These are phyloP conservation scores for Alternaria ethzedia DNA, from an alignment of 2,329 filamentous ascomycete species.

Conservation along the genomic window DNA sequence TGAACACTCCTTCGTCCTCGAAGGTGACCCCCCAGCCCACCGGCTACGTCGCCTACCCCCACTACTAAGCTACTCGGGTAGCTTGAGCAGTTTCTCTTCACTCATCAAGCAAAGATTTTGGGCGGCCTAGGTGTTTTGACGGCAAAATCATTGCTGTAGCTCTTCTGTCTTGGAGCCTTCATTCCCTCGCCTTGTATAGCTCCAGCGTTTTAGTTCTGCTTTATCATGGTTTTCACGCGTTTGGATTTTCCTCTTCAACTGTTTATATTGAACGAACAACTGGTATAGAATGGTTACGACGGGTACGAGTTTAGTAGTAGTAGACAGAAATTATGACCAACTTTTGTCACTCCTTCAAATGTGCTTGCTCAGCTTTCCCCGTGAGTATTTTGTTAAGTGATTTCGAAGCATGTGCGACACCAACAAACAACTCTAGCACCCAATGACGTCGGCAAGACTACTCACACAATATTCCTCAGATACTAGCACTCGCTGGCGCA, in stretches of 20 bases:
- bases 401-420: neutral
- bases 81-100: constrained; percentile 4
- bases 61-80: constrained; percentile 16
- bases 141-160: constrained; percentile 5
- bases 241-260: constrained; percentile 14
- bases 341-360: constrained; percentile 2
- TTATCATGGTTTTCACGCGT: neutral
- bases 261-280: constrained; percentile 16
- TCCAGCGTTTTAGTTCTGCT: constrained; percentile 20
- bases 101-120: constrained; percentile 6
- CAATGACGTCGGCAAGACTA: neutral
- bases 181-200: constrained; percentile 32
- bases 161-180: constrained; percentile 6
- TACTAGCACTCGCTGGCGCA: neutral
- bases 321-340: constrained; percentile 68
- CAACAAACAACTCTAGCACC: neutral
- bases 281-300: constrained; percentile 11
- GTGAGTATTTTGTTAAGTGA: neutral
- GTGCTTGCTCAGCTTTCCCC: neutral
- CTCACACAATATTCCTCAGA: neutral
- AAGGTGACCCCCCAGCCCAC: constrained; percentile 18
- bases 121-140: constrained; percentile 11
- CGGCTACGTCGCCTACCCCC: constrained; percentile 14
- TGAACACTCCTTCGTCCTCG: neutral
- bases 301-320: constrained; percentile 51